Conservation (phyloP, 257 asterid species). For the Anisodus tanguticus region DNA sequence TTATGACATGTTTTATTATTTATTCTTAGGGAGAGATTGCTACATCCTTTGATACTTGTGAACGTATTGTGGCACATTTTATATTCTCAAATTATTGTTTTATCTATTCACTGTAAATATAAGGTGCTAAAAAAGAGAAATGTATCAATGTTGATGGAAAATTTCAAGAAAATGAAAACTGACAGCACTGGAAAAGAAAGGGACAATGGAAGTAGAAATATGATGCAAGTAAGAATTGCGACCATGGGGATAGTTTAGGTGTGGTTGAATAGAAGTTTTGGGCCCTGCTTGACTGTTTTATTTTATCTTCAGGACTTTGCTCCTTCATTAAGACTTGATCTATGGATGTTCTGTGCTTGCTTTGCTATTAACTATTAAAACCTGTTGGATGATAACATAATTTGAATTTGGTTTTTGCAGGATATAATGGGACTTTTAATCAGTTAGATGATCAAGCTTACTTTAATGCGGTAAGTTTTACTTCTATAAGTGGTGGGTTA, state of each 20-base stretch:
- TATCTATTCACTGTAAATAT: not conserved
- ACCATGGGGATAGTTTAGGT: not conserved
- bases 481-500: slow-evolving; percentile 25
- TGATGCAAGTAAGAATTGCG: not conserved
- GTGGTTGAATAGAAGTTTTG: not conserved
- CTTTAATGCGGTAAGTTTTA: slow-evolving; percentile 45
- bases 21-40: not conserved
- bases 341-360: not conserved
- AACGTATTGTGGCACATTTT: not conserved
- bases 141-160: not conserved
- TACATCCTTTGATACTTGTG: not conserved
- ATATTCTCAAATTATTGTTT: not conserved
- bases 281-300: not conserved
- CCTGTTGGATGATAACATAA: not conserved
- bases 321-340: not conserved
- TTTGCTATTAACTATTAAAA: not conserved
- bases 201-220: not conserved
- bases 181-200: not conserved
- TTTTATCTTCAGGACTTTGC: not conserved
- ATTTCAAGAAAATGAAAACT: not conserved
- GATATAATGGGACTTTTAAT: slow-evolving; percentile 52
- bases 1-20: not conserved
- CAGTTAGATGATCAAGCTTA: slow-evolving; percentile 66
- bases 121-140: not conserved
- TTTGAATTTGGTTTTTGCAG: slow-evolving; percentile 40